phyloP scores from a whole-genome alignment of 345 rosid genomes.

The Kernera saxatilis region DNA sequence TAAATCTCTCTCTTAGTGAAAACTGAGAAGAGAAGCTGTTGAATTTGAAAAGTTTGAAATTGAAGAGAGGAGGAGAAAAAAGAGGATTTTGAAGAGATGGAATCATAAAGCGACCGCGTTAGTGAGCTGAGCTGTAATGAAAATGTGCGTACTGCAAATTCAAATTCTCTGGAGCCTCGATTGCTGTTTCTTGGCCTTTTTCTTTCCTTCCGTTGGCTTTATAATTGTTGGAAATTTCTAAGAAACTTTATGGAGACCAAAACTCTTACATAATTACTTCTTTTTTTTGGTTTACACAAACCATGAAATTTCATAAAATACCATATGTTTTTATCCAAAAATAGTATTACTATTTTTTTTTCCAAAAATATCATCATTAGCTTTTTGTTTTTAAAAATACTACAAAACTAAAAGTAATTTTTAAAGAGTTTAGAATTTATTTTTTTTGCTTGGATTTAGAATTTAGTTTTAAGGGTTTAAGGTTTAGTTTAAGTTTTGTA shows the following conservation, averaged over 20 bases:
- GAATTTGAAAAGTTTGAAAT: not conserved
- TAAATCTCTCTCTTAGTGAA: not conserved
- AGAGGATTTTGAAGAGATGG: slow-evolving; percentile 9
- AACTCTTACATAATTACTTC: not conserved
- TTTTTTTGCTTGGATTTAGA: too few relatives aligned
- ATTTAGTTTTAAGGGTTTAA: too few relatives aligned
- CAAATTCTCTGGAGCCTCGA: slow-evolving; percentile 1
- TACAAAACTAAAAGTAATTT: too few relatives aligned
- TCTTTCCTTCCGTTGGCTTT: not conserved
- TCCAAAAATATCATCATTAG: too few relatives aligned
- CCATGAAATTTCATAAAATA: too few relatives aligned
- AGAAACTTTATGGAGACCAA: not conserved
- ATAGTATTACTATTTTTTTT: too few relatives aligned
- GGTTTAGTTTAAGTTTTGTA: too few relatives aligned
- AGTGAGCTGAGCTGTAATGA: slow-evolving; percentile 18
- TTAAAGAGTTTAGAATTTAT: too few relatives aligned
- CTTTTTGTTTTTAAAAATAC: too few relatives aligned
- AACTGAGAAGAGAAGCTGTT: not conserved
- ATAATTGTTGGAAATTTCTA: not conserved
- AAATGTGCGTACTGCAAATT: not conserved
- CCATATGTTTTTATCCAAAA: too few relatives aligned
- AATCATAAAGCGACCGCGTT: slow-evolving; percentile 20
- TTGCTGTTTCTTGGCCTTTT: not conserved
- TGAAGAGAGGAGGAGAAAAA: not conserved
- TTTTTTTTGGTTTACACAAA: too few relatives aligned